A percentile compares a stretch with the other conserved stretches of the same genome.
These are phyloP conservation scores for Apiospora arundinis DNA, from an alignment of 2,329 filamentous ascomycete genomes.

Conservation along the genomic window DNA sequence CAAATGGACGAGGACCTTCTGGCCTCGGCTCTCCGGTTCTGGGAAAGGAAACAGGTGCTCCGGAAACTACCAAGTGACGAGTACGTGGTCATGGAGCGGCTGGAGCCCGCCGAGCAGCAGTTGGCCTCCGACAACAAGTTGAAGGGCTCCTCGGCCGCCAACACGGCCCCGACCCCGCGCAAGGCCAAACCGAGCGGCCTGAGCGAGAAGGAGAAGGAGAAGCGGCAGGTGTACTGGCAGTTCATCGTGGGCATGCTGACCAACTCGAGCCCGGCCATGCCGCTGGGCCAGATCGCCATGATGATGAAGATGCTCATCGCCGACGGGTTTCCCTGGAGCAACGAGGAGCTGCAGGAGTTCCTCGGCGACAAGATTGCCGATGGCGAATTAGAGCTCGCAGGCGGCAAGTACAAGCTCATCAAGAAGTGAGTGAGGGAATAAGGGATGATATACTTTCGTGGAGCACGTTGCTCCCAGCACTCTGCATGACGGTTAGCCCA, in stretches of 20 bases:
- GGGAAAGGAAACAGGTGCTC: conserved; percentile 73
- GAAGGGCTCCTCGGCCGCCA: conserved; percentile 30
- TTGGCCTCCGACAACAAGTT: conserved; percentile 20
- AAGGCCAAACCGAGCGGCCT: conserved; percentile 56
- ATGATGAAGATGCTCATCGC: conserved; percentile 94
- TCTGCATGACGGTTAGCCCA: not conserved
- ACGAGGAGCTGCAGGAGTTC: conserved; percentile 85
- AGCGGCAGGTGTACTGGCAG: conserved; percentile 77
- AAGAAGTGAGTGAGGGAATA: conserved; percentile 54
- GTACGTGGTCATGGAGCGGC: conserved; percentile 72
- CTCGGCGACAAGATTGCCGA: conserved; percentile 77
- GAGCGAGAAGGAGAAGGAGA: conserved; percentile 68
- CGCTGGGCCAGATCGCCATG: conserved; percentile 81
- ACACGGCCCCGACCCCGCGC: conserved; percentile 49
- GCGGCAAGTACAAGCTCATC: conserved; percentile 72
- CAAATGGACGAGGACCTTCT: conserved; percentile 79
- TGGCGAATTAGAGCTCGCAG: conserved; percentile 71
- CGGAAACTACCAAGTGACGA: conserved; percentile 59
- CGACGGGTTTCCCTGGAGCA: conserved; percentile 87
- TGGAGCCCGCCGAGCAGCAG: conserved; percentile 49
- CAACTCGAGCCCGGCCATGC: conserved; percentile 83
- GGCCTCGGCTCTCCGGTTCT: conserved; percentile 70
- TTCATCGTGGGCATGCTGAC: conserved; percentile 96
- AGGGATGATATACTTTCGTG: not conserved
- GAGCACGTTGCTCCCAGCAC: not conserved